phyloP scores from a whole-genome alignment of 495 filamentous ascomycete genomes.

The Lentithecium fluviatile region DNA sequence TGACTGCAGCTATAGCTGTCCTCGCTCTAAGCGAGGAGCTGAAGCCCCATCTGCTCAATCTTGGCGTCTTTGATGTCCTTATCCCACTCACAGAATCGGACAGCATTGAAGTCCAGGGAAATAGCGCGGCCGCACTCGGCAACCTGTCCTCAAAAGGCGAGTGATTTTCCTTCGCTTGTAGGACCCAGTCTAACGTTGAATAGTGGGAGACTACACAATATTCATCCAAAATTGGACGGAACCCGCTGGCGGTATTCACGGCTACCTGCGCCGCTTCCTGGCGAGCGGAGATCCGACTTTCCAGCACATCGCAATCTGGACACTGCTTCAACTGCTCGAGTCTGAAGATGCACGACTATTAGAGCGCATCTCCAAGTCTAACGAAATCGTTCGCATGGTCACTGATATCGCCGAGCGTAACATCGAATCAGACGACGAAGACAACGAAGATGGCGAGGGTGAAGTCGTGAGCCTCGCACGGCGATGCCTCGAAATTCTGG shows the following conservation, averaged over 20 bases:
- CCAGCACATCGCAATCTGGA: conserved; percentile 99
- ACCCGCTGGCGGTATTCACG: conserved; percentile 90
- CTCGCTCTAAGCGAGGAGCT: conserved; percentile 93
- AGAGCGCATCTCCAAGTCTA: conserved; percentile 77
- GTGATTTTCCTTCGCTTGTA: not conserved
- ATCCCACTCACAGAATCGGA: conserved; percentile 93
- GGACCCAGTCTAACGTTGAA: conserved; percentile 2
- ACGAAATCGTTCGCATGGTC: conserved; percentile 87
- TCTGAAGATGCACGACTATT: conserved; percentile 87
- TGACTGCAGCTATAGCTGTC: conserved; percentile 99
- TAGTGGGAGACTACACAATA: conserved; percentile 94
- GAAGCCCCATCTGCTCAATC: conserved; percentile 83
- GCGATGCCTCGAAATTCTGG: conserved; percentile 80
- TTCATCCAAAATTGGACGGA: conserved; percentile 92
- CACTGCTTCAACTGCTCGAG: conserved; percentile 88
- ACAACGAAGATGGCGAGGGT: conserved; percentile 79
- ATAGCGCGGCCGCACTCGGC: conserved; percentile 92
- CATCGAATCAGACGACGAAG: conserved; percentile 86
- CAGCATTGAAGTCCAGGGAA: conserved; percentile 97
- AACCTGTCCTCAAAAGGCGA: conserved; percentile 96
- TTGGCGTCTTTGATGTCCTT: conserved; percentile 94
- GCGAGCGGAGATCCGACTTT: conserved; percentile 94
- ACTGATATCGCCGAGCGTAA: conserved; percentile 84
- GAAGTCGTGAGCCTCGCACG: conserved; percentile 91
- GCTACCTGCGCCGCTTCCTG: conserved; percentile 89